phyloP scores from a whole-genome alignment of 2,329 filamentous ascomycete genomes.

The Amphichorda felina region DNA sequence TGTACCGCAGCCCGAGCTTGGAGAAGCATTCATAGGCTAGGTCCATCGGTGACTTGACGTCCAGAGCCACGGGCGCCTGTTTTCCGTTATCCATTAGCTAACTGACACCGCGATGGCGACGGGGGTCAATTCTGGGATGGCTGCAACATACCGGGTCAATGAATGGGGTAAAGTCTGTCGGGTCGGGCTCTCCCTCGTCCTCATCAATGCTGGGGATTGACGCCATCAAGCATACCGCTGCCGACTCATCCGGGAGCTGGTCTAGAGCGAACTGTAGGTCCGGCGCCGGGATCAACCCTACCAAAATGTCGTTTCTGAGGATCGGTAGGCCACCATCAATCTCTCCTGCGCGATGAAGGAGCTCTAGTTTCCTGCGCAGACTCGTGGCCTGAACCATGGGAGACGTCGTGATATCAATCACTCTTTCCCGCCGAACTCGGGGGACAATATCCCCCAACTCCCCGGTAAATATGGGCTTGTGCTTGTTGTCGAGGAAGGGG shows the following conservation, averaged over 20 bases:
- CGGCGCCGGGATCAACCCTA: constrained; percentile 85
- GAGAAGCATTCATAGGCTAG: constrained; percentile 94
- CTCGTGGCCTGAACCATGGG: constrained; percentile 66
- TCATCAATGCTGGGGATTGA: constrained; percentile 51
- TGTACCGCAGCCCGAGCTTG: constrained; percentile 83
- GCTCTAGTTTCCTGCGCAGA: constrained; percentile 69
- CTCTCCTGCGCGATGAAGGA: constrained; percentile 75
- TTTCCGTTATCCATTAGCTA: constrained; percentile 7
- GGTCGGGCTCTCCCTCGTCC: constrained; percentile 52
- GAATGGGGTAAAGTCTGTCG: constrained; percentile 78
- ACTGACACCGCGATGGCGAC: not conserved
- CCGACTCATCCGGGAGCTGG: constrained; percentile 63
- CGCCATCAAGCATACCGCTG: constrained; percentile 67
- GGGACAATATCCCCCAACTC: constrained; percentile 81
- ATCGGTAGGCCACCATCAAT: constrained; percentile 88
- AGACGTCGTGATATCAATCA: constrained; percentile 82
- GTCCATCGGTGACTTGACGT: constrained; percentile 84
- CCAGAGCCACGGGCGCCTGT: constrained; percentile 75
- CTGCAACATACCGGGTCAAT: constrained; percentile 64
- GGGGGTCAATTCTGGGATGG: not conserved
- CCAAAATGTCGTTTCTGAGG: constrained; percentile 63
- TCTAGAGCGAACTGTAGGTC: constrained; percentile 92
- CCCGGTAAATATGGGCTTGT: constrained; percentile 81
- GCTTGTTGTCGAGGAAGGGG: constrained; percentile 93
- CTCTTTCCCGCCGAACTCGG: constrained; percentile 58